Percentiles rank a stretch among this genome's conserved stretches.
Evolutionary conservation across 2,329 filamentous ascomycete species (phyloP).

Genomic region (Aquanectria penicillioides): DNA sequence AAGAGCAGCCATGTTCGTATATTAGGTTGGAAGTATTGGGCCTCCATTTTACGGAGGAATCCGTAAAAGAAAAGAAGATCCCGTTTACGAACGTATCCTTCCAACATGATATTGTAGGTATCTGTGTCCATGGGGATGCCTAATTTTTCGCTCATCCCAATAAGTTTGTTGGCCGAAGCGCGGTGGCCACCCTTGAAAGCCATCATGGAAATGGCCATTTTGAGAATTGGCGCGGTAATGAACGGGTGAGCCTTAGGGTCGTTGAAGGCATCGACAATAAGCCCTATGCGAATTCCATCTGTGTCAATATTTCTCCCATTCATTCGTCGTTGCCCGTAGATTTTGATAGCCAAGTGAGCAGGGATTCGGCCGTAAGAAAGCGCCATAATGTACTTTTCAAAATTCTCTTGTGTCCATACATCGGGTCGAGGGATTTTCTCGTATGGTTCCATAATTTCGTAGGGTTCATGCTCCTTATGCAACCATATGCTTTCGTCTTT

Average conservation of each 20-base stretch:
- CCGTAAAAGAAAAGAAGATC: constrained; percentile 54
- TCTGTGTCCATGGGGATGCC: constrained; percentile 56
- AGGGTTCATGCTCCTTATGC: constrained; percentile 45
- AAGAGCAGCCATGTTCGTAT: constrained; percentile 60
- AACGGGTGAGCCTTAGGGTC: constrained; percentile 46
- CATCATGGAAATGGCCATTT: constrained; percentile 57
- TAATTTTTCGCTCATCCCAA: constrained; percentile 48
- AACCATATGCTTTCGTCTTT: constrained; percentile 46
- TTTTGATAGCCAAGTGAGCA: constrained; percentile 43
- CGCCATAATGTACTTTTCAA: constrained; percentile 54
- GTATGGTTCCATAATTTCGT: constrained; percentile 47
- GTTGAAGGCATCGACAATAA: constrained; percentile 52
- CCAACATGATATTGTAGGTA: constrained; percentile 60
- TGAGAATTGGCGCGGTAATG: constrained; percentile 53
- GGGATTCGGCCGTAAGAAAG: constrained; percentile 52
- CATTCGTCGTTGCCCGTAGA: constrained; percentile 47
- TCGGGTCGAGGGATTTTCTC: constrained; percentile 52
- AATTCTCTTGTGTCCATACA: constrained; percentile 53
- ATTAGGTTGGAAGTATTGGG: constrained; percentile 52
- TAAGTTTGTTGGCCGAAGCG: constrained; percentile 47
- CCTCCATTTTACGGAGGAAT: constrained; percentile 53
- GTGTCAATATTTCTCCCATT: constrained; percentile 47
- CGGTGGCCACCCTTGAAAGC: constrained; percentile 47
- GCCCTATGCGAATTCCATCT: constrained; percentile 49
- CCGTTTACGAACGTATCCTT: constrained; percentile 50